Evolutionary conservation across 2,329 filamentous ascomycete genomes (phyloP), one percentile per base, ranked within the genome.

Genomic region (Fusarium tricinctum): DNA sequence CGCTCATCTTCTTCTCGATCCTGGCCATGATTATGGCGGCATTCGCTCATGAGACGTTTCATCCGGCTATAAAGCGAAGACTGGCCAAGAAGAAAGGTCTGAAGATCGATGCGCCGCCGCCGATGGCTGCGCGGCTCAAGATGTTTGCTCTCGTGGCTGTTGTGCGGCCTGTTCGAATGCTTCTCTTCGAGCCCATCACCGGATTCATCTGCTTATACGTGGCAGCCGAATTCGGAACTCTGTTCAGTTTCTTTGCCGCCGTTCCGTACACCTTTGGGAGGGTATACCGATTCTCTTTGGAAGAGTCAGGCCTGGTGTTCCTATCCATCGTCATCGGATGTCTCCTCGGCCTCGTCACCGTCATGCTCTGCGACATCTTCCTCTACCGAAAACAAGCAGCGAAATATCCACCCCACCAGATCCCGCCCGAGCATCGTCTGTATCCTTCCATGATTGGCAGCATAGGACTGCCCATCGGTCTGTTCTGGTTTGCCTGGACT

Each of bases 401-500:
- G 2, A 74, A 69, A 3, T 77, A 76, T 42, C 78, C 79, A 0
- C 75, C 75, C 2, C 71, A 78, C 26, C 73, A 74, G 26, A 79
- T 83, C 0, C 81, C 81, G 0, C 87, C 88, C 0, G 88, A 91
- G 74, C 80, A 89, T 61, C 80, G 88, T 0, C 78, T 91, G 13
- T 85, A 88, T 59, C 81, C 83, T 1, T 86, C 86, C 17, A 88
- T 89, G 84, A 75, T 88, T 10, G 87, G 86, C 2, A 85, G 85
- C 60, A 43, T 86, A 15, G 83, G 84, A 0, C 74, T 89, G 8
- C 85, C 86, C 1, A 51, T 85, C 1, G 83, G 83, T 0, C 73
- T 90, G 12, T 89, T 89, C 70, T 88, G 87, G 86, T 88, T 88
- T 66, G 86, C 82, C 1, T 90, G 88, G 88, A 83, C 84, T 2